Conservation (phyloP, 129 eudicot genomes). For the Logfia minima region DNA sequence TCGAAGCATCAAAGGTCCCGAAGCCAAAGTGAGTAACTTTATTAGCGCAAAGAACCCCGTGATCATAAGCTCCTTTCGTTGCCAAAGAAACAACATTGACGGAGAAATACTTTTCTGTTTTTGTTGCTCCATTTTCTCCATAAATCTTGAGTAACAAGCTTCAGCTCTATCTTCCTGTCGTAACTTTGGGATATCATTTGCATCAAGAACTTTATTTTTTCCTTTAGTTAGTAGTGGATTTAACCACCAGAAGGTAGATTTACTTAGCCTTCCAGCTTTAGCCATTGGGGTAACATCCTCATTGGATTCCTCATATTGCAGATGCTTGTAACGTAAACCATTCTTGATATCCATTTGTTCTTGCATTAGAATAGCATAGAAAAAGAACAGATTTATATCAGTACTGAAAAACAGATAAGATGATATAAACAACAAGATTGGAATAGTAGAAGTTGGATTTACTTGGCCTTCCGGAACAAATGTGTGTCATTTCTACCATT, state of each 20-base stretch:
- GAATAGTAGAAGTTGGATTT: constrained; percentile 34
- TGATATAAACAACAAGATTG: too few relatives aligned
- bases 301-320: constrained; percentile 18
- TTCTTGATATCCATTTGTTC: not conserved
- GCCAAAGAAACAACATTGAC: constrained; percentile 49
- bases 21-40: constrained; percentile 49
- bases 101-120: constrained; percentile 22
- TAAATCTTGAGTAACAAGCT: constrained; percentile 41
- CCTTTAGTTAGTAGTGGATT: constrained; percentile 52
- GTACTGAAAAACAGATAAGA: too few relatives aligned
- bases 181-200: constrained; percentile 51
- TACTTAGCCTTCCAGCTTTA: constrained; percentile 49
- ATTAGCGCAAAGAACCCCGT: constrained; percentile 58
- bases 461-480: constrained; percentile 41
- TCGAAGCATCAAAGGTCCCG: constrained; percentile 57
- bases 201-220: constrained; percentile 48
- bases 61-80: constrained; percentile 39
- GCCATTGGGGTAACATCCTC: constrained; percentile 46
- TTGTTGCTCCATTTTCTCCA: constrained; percentile 32
- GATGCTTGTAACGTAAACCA: constrained; percentile 34
- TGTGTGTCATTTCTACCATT: constrained; percentile 22
- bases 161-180: constrained; percentile 44
- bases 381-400: not conserved
- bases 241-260: constrained; percentile 59
- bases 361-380: constrained; percentile 18